Base-by-base conservation (phyloP, 179 eudicot species). In the Silene vulgaris region DNA sequence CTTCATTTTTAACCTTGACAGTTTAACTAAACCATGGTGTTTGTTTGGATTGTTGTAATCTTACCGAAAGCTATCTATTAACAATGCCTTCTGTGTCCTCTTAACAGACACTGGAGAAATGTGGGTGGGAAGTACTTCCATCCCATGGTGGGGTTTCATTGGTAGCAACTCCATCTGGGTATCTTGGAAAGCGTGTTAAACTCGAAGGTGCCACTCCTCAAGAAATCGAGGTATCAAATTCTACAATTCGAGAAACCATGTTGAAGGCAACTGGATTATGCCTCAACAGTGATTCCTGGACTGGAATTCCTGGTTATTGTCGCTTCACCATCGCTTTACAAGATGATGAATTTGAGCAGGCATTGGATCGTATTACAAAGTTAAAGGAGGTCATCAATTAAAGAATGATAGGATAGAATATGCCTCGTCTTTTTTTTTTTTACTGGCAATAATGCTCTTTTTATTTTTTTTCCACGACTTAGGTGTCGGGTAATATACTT, bases 41-140 rank as follows among this genome's bases (percentile, higher is more conserved):
- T 43, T 45, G 17, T 69, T 43, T 30, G n/a, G 19, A 29, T 29
- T 13, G 21, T 12, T 9, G 23, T 40, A 9, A 13, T 32, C 19
- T 37, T 20, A 37, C 17, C 3, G 26, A 63, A 74, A 23, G 56
- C 11, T 16, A 1, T 57, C 21, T 40, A 4, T 43, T 7, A 74
- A 43, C 23, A 14, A 73, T 14, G 28, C 56, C 30, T 19, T 70
- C 13, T 6, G 50, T 72, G 28, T 19, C 8, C 75, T 65, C 83
- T 65, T 63, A 62, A 71, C 80, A 95, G 97, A 87, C 89, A 8
- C 88, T 95, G 5, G 92, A 88, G 83, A 87, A 78, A n/a, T 89
- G 89, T 85, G 97, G 99, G 60, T 95, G 99, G 97, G 91, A 89
- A 43, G 97, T 95, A 60, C 80, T 95, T 70, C 96, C 85, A 77